A percentile compares a stretch with the other conserved stretches of the same genome.
phyloP scores from a whole-genome alignment of 2,329 filamentous ascomycete species.

The Stemphylium vesicarium region DNA sequence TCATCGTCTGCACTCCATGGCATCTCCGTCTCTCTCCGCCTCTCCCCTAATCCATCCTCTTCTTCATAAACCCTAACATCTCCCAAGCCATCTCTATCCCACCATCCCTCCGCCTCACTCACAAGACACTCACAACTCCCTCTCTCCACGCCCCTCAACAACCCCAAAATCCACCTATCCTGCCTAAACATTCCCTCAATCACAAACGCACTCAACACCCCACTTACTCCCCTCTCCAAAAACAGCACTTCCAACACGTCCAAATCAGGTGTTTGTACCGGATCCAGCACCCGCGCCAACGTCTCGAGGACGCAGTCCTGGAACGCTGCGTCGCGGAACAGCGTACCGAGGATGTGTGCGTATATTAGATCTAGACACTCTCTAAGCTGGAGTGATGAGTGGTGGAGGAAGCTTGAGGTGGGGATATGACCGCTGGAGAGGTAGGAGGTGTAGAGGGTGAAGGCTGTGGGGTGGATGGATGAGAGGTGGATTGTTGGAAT shows the following conservation, averaged over 20 bases:
- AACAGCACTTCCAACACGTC: slow-evolving; percentile 11
- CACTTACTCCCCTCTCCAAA: slow-evolving; percentile 8
- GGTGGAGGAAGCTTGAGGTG: not conserved
- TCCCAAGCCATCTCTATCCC: not conserved
- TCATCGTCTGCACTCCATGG: not conserved
- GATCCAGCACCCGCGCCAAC: not conserved
- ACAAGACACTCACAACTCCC: not conserved
- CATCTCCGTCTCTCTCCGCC: not conserved
- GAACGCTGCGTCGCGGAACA: slow-evolving; percentile 15
- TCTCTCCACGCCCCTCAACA: slow-evolving; percentile 7
- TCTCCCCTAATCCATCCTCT: not conserved
- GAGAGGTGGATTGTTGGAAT: not conserved
- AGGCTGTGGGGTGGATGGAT: slow-evolving; percentile 16
- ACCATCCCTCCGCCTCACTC: not conserved
- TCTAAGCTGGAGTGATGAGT: not conserved
- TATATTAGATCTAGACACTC: slow-evolving; percentile 23
- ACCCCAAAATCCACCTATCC: slow-evolving; percentile 14
- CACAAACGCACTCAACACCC: slow-evolving; percentile 2
- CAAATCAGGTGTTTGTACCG: slow-evolving; percentile 12
- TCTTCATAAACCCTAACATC: not conserved
- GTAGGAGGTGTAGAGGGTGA: slow-evolving; percentile 22
- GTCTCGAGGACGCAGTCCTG: slow-evolving; percentile 22
- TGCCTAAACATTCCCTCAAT: slow-evolving; percentile 20
- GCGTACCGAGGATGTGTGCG: slow-evolving; percentile 24
- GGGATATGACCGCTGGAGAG: slow-evolving; percentile 2